Evolutionary conservation across 2,329 filamentous ascomycete species (phyloP).

Genomic region (Fusarium sp.): DNA sequence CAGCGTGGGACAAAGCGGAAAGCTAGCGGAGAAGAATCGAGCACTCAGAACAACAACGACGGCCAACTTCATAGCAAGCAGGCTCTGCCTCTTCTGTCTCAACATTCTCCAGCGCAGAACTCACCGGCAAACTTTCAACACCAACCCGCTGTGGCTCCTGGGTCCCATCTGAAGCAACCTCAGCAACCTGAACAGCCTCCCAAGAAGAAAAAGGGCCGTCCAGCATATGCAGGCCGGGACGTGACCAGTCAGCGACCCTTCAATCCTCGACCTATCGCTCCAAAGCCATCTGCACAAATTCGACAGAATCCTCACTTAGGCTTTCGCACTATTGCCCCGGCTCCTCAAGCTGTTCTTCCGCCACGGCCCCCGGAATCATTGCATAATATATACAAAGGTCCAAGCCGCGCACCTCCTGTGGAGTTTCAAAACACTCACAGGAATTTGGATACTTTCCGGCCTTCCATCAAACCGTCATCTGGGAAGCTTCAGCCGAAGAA

Average conservation of each 20-base stretch:
- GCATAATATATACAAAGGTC: neutral
- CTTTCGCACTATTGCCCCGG: conserved; percentile 21
- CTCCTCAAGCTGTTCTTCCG: neutral
- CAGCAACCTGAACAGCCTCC: conserved; percentile 3
- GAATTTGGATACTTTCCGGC: neutral
- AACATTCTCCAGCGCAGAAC: neutral
- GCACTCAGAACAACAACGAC: conserved; percentile 41
- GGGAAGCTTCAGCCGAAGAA: neutral
- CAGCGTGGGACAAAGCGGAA: conserved; percentile 45
- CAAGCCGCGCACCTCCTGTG: neutral
- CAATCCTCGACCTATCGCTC: conserved; percentile 46
- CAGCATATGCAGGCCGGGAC: conserved; percentile 55
- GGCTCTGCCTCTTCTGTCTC: conserved; percentile 1
- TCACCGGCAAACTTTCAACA: conserved; percentile 38
- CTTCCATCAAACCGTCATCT: neutral
- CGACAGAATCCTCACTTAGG: neutral
- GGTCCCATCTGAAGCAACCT: neutral
- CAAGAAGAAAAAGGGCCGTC: conserved; percentile 56
- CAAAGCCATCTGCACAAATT: conserved; percentile 36
- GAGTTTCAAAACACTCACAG: neutral
- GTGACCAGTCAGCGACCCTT: conserved; percentile 43
- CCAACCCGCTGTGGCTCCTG: conserved; percentile 19
- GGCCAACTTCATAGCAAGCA: neutral
- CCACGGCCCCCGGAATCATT: neutral
- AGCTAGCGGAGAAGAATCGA: conserved; percentile 40